Evolutionary conservation across 225 moss, liverwort and hornwort species (phyloP).

Genomic region (Bryoerythrophyllum caledonicum): DNA sequence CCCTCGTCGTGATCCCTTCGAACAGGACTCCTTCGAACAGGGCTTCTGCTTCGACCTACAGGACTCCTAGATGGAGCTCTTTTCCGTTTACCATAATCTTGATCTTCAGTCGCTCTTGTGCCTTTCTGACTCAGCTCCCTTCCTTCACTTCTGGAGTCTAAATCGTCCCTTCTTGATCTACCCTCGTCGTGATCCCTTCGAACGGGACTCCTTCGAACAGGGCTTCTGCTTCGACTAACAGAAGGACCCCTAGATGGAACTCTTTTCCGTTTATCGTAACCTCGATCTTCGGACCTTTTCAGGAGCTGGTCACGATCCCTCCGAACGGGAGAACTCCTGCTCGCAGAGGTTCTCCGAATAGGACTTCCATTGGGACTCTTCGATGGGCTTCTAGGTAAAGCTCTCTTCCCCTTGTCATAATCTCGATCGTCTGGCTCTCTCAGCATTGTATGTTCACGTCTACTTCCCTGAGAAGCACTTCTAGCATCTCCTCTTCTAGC

Average conservation of each 20-base stretch:
- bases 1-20: slow-evolving; percentile 17
- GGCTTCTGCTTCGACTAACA: slow-evolving; percentile 26
- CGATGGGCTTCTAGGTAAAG: not conserved
- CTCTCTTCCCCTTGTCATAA: slow-evolving; percentile 5
- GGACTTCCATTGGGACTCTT: slow-evolving; percentile 11
- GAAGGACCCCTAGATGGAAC: slow-evolving; percentile 28
- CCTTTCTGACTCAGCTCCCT: no score
- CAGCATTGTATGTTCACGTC: slow-evolving; percentile 1
- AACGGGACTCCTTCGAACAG: slow-evolving; percentile 16
- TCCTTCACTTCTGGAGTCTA: no score
- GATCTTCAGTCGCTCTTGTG: no score
- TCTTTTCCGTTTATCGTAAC: slow-evolving; percentile 23
- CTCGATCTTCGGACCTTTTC: slow-evolving; percentile 27
- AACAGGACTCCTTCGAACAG: slow-evolving; percentile 20
- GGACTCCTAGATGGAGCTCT: no score
- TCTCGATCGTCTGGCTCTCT: not conserved
- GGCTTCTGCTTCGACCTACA: slow-evolving; percentile 19
- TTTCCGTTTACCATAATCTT: no score
- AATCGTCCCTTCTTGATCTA: no score
- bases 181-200: no score
- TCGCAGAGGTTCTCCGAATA: slow-evolving; percentile 9
- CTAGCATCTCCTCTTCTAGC: slow-evolving; percentile 4
- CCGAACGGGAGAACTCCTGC: slow-evolving; percentile 28
- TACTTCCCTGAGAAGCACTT: not conserved
- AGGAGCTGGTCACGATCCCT: slow-evolving; percentile 19